Conservation (phyloP, 306 rosid genomes). For the Coriaria nepalensis region DNA sequence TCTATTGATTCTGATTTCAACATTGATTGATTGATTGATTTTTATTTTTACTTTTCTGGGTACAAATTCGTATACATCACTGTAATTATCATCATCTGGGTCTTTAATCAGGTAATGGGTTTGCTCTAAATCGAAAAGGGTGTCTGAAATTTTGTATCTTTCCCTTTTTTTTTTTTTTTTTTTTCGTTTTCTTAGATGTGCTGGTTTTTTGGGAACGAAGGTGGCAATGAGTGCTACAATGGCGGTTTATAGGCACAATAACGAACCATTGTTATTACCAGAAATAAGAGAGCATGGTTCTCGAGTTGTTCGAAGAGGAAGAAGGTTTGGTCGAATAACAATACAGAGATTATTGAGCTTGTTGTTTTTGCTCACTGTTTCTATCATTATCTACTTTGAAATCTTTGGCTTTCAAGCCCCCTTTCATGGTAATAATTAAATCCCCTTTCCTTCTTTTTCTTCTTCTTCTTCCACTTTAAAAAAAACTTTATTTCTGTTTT, state of each 20-base stretch:
- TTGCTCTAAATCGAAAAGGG: too few relatives aligned
- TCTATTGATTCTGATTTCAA: too few relatives aligned
- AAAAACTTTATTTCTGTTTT: background rate
- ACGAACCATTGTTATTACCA: constrained; percentile 22
- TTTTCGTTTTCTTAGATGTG: too few relatives aligned
- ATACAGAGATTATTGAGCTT: constrained; percentile 35
- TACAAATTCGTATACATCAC: too few relatives aligned
- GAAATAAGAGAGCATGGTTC: constrained; percentile 47
- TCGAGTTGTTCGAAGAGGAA: constrained; percentile 50
- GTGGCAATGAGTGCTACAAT: constrained; percentile 22
- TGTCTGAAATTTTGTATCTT: too few relatives aligned
- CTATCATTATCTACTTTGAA: constrained; percentile 36
- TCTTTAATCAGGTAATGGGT: too few relatives aligned
- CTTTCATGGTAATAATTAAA: constrained; percentile 38
- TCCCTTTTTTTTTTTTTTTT: too few relatives aligned
- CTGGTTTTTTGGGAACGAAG: too few relatives aligned
- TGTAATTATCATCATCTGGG: too few relatives aligned
- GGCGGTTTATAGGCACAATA: constrained; percentile 31
- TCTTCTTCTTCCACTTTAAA: background rate
- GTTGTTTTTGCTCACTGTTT: constrained; percentile 29
- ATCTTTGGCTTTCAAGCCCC: constrained; percentile 43
- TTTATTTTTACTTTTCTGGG: too few relatives aligned
- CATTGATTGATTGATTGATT: too few relatives aligned
- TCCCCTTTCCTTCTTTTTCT: constrained; percentile 2
- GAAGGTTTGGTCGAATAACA: constrained; percentile 48